Percentiles rank a stretch among this genome's conserved stretches.
phyloP scores from a whole-genome alignment of 441 rosid species.

The Eruca vesicaria region DNA sequence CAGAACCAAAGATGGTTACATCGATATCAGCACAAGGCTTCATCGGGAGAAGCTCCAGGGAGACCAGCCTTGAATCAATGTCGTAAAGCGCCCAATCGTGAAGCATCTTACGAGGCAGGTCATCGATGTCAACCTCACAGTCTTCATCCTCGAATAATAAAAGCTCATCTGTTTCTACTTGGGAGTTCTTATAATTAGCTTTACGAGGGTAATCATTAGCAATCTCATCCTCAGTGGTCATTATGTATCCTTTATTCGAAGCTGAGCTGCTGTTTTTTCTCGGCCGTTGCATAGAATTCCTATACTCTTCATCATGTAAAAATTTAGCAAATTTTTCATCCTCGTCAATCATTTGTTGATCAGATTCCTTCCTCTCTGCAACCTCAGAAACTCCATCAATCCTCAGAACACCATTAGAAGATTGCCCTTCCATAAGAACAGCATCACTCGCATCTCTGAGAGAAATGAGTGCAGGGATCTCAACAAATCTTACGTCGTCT shows the following conservation, averaged over 20 bases:
- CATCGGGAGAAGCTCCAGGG: conserved; percentile 93
- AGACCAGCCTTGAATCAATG: conserved; percentile 67
- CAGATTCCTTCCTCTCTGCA: neutral
- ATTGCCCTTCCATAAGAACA: neutral
- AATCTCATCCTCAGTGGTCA: conserved; percentile 83
- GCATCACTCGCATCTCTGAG: conserved; percentile 49
- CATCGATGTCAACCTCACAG: conserved; percentile 39
- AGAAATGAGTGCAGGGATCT: conserved; percentile 57
- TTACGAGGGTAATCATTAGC: conserved; percentile 86
- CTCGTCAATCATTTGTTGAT: conserved; percentile 38
- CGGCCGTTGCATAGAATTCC: conserved; percentile 51
- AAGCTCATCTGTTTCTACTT: conserved; percentile 70
- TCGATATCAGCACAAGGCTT: conserved; percentile 82
- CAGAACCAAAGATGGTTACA: conserved; percentile 82
- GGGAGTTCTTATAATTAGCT: conserved; percentile 55
- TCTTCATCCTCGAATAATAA: conserved; percentile 41
- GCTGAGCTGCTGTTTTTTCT: conserved; percentile 42
- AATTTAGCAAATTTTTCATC: conserved; percentile 61
- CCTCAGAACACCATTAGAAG: conserved; percentile 39
- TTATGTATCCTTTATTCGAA: conserved; percentile 49
- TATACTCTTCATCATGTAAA: conserved; percentile 70
- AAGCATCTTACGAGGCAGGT: conserved; percentile 66
- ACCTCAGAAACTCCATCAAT: conserved; percentile 42
- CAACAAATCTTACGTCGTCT: conserved; percentile 46
- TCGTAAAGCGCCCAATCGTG: conserved; percentile 88